Percentiles rank a stretch among this genome's conserved stretches.
These are phyloP conservation scores for Emmonsiellopsis sp. DNA, from an alignment of 2,329 filamentous ascomycete genomes.

Conservation along the genomic window DNA sequence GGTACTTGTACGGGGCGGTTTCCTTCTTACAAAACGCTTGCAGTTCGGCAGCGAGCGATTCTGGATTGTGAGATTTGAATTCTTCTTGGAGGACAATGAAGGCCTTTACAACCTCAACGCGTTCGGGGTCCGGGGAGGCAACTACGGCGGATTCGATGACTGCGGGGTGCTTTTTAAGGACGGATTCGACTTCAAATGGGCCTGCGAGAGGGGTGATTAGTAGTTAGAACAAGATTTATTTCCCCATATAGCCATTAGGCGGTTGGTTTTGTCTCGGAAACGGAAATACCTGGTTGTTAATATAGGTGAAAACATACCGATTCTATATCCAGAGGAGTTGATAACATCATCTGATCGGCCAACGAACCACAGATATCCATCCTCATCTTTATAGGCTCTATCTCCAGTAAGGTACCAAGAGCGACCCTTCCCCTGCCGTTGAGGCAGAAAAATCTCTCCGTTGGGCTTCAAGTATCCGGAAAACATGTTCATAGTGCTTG, in stretches of 20 bases:
- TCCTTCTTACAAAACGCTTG: conserved; percentile 33
- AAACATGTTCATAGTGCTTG: conserved; percentile 8
- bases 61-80: conserved; percentile 10
- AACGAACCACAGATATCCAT: conserved; percentile 29
- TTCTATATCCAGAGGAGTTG: conserved; percentile 31
- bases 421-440: conserved; percentile 5
- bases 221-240: not conserved
- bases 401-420: conserved; percentile 31
- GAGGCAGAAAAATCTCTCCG: conserved; percentile 4
- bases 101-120: conserved; percentile 34
- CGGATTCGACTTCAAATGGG: conserved; percentile 35
- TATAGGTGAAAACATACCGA: conserved; percentile 9
- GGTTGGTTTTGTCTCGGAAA: too few relatives aligned
- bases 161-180: conserved; percentile 29
- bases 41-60: conserved; percentile 22
- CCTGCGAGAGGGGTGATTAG: conserved; percentile 12
- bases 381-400: conserved; percentile 21
- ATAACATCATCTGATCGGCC: conserved; percentile 30
- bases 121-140: conserved; percentile 26
- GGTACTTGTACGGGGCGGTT: conserved; percentile 35
- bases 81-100: conserved; percentile 28
- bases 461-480: conserved; percentile 5
- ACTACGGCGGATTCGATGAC: conserved; percentile 34
- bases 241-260: not conserved
- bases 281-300: not conserved